Conservation (phyloP, 208 protist species). For the Acanthamoeba triangularis region DNA sequence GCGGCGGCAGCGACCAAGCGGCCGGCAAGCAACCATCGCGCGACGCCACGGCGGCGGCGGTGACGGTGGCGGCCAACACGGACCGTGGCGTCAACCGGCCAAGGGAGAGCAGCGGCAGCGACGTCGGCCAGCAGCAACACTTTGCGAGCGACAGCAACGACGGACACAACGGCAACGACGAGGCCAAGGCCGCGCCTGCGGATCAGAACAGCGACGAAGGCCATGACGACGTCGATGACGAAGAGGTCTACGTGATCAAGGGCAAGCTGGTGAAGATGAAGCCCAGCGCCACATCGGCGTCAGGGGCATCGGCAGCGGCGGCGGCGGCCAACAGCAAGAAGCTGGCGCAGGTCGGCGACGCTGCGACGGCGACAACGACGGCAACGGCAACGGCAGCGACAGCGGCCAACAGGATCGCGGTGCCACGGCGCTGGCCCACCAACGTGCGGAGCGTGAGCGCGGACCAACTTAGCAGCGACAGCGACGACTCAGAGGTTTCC, state of each 20-base stretch:
- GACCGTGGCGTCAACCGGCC: neutral
- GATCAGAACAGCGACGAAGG: neutral
- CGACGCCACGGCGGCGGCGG: too few relatives aligned
- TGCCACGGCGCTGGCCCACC: neutral
- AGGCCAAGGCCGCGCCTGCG: too few relatives aligned
- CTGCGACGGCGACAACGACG: neutral
- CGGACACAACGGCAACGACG: neutral
- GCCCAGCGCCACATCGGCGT: too few relatives aligned
- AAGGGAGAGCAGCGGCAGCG: neutral
- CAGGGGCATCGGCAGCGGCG: neutral
- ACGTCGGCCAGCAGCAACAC: neutral
- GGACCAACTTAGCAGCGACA: neutral
- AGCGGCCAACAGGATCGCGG: neutral
- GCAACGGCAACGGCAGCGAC: neutral
- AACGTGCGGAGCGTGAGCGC: neutral
- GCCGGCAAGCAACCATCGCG: too few relatives aligned
- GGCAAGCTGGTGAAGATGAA: too few relatives aligned
- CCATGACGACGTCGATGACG: neutral
- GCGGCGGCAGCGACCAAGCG: neutral
- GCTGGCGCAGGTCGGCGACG: neutral
- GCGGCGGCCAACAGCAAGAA: neutral
- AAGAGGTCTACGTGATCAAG: too few relatives aligned
- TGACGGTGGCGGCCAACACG: neutral
- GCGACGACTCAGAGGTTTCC: neutral
- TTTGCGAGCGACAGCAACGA: neutral